A percentile compares a stretch with the other conserved stretches of the same genome.
phyloP scores from a whole-genome alignment of 306 rosid genomes.

The Gleditsia sinensis region DNA sequence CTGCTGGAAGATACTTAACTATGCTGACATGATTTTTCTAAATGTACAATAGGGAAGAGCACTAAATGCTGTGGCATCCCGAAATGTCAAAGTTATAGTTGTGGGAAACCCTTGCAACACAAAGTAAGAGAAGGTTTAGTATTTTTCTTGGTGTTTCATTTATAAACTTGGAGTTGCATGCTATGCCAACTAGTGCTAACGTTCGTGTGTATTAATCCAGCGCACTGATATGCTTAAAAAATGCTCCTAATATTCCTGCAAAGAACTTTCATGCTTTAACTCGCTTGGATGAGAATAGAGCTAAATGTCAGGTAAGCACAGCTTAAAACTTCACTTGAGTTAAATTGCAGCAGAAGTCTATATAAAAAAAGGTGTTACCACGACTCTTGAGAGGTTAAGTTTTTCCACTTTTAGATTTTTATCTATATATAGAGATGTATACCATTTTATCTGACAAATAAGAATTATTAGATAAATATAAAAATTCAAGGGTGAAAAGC shows the following conservation, averaged over 20 bases:
- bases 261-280: constrained; percentile 94
- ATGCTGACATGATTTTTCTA: constrained; percentile 22
- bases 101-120: constrained; percentile 99
- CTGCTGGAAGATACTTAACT: not conserved
- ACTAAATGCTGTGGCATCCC: constrained; percentile 83
- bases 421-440: too few relatives aligned
- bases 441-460: too few relatives aligned
- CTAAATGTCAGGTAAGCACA: constrained; percentile 87
- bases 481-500: too few relatives aligned
- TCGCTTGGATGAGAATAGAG: constrained; percentile 95
- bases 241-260: constrained; percentile 95
- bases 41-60: constrained; percentile 70
- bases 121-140: constrained; percentile 62
- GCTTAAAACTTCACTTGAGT: not conserved
- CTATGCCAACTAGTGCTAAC: constrained; percentile 28
- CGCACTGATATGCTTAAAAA: constrained; percentile 91
- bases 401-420: too few relatives aligned
- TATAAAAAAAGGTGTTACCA: too few relatives aligned
- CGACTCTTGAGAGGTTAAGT: too few relatives aligned
- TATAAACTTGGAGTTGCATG: constrained; percentile 19
- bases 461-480: too few relatives aligned
- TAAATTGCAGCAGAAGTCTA: not conserved
- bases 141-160: constrained; percentile 17
- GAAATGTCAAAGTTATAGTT: constrained; percentile 82
- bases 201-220: constrained; percentile 45